Percentiles rank a stretch among this genome's conserved stretches.
Conservation (phyloP, 2,329 filamentous ascomycete genomes). For the Colletotrichum sp. region DNA sequence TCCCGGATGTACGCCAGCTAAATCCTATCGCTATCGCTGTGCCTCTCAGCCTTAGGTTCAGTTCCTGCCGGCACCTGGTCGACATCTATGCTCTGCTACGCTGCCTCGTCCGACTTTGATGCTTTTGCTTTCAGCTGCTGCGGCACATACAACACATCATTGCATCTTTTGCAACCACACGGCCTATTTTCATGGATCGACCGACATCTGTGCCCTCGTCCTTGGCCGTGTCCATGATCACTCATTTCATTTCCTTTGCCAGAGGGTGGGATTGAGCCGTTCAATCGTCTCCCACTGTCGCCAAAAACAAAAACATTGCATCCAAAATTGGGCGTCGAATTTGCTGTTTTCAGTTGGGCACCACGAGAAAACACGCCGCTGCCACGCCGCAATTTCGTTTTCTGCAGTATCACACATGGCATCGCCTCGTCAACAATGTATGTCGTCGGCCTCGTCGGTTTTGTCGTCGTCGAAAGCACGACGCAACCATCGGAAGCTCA, state of each 20-base stretch:
- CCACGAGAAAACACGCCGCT: not conserved
- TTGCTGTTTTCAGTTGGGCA: not conserved
- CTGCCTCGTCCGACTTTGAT: not conserved
- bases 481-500: not conserved
- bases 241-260: not conserved
- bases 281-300: not conserved
- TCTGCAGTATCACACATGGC: not conserved
- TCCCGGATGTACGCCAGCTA: not conserved
- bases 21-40: not conserved
- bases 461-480: not conserved
- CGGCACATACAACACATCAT: not conserved
- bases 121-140: not conserved
- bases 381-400: constrained; percentile 11
- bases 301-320: not conserved
- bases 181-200: not conserved
- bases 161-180: not conserved
- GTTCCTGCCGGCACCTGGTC: not conserved
- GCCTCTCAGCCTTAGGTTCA: not conserved
- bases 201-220: not conserved
- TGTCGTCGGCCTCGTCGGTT: not conserved
- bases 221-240: not conserved
- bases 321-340: not conserved
- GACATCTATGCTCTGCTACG: not conserved
- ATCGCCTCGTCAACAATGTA: not conserved
- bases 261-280: not conserved